Conservation (phyloP, 345 rosid genomes). For the Laguncularia racemosa region DNA sequence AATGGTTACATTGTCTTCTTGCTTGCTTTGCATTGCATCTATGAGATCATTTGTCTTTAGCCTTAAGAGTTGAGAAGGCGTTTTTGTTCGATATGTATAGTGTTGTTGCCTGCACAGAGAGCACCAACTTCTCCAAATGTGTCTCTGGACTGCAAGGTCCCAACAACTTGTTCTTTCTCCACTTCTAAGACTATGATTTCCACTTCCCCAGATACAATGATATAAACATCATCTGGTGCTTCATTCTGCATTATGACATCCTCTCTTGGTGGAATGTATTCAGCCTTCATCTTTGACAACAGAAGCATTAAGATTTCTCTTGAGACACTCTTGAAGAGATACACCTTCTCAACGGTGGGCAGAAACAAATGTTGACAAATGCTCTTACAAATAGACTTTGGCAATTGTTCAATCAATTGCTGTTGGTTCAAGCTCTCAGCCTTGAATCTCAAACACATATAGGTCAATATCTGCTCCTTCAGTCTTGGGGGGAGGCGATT, state of each 20-base stretch:
- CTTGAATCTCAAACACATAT: conserved; percentile 85
- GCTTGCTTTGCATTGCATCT: conserved; percentile 62
- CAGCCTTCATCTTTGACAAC: conserved; percentile 84
- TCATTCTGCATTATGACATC: conserved; percentile 84
- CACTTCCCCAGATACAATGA: conserved; percentile 77
- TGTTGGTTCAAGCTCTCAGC: conserved; percentile 91
- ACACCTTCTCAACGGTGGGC: conserved; percentile 60
- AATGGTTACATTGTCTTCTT: conserved; percentile 51
- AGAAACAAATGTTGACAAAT: conserved; percentile 81
- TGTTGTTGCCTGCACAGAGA: conserved; percentile 66
- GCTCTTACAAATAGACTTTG: conserved; percentile 78
- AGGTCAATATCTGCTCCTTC: conserved; percentile 78
- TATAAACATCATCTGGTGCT: conserved; percentile 78
- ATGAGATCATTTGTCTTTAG: conserved; percentile 56
- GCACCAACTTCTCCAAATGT: conserved; percentile 91
- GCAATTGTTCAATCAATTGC: conserved; percentile 79
- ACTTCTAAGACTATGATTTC: conserved; percentile 51
- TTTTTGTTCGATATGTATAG: conserved; percentile 62
- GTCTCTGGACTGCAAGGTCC: conserved; percentile 53
- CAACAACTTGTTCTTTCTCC: conserved; percentile 50
- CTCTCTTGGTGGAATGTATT: conserved; percentile 88
- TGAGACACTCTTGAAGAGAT: conserved; percentile 66
- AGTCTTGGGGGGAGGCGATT: conserved; percentile 67
- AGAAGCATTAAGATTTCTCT: conserved; percentile 52
- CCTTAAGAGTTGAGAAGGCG: conserved; percentile 72